phyloP scores from a whole-genome alignment of 2,329 filamentous ascomycete genomes.

The Pseudogymnoascus sp. region DNA sequence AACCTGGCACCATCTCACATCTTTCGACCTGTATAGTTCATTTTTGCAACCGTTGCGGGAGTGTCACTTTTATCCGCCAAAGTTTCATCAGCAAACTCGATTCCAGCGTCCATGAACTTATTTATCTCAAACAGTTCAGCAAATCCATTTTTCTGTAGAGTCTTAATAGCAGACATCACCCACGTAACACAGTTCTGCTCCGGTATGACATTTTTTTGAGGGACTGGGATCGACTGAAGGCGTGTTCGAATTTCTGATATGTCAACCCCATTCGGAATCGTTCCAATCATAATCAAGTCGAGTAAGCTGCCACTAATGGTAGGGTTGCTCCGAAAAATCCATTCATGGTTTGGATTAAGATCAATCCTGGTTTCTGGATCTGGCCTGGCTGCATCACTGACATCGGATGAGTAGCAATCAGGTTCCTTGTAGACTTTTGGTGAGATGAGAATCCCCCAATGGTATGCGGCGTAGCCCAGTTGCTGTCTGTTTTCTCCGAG shows the following conservation, averaged over 20 bases:
- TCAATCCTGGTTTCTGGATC: not conserved
- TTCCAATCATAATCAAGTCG: not conserved
- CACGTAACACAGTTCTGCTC: not conserved
- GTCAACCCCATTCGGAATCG: not conserved
- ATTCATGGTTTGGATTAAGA: not conserved
- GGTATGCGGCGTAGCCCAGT: not conserved
- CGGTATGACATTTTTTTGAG: not conserved
- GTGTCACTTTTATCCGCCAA: not conserved
- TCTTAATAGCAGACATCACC: not conserved
- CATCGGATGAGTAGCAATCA: not conserved
- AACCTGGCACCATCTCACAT: not conserved
- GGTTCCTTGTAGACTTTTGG: not conserved
- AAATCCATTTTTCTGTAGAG: not conserved
- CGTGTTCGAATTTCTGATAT: not conserved
- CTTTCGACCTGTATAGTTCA: not conserved
- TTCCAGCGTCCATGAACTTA: not conserved
- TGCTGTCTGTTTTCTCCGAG: not conserved
- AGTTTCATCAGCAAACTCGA: not conserved
- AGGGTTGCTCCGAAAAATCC: not conserved
- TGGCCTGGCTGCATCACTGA: not conserved
- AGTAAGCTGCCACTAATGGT: not conserved
- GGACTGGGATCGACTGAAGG: not conserved
- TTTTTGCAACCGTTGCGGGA: not conserved
- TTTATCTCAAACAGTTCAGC: not conserved
- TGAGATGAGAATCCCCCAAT: not conserved